Evolutionary conservation across 768 basidiomycete species (phyloP), one percentile per base, ranked within the genome.

Genomic region (Rhizopogon salebrosus): DNA sequence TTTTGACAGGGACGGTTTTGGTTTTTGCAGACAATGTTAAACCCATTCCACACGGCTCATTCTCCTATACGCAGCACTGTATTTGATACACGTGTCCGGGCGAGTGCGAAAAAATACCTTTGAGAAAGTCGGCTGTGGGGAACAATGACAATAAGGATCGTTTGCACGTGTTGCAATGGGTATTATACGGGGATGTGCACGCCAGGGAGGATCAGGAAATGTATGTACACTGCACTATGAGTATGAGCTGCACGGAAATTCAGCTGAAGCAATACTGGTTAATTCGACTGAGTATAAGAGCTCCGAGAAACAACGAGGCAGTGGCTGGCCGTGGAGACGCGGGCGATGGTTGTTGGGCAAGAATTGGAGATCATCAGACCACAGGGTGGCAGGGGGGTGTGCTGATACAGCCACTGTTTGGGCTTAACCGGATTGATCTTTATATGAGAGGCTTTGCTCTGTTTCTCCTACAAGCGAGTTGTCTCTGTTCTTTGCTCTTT

Each of bases 41-140:
- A 97, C 63, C 95, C 97, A n/a, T 99, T 99, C 72, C 91, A 98
- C 61, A 91, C 88, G 3, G 87, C 89, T 29, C 93, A 98, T 64
- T 87, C 83, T 37, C 71, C 77, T 41, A 92, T 98, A 60, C 80
- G 85, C 52, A 94, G 89, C 65, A 64, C 70, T 16, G 78, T 84
- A 4, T 98, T 98, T 72, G 95, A 98, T 65, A 74, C 75, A 5
- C 80, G 90, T 39, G 87, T 98, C 1, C 77, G 91, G 55, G 84
- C 86, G 18, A 89, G 87, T 70, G 97, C 95, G 48, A 89, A 85
- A 72, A 90, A 87, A 74, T 73, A 92, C 68, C 71, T 98, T 60
- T 85, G 60, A 60, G 31, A 45, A 45, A 31, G 29, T 20, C 6
- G 9, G 41, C 40, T 14, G 23, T 24, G 23, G 23, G 42, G 42